phyloP scores from a whole-genome alignment of 2,329 filamentous ascomycete genomes.

The Alternaria consortialis region DNA sequence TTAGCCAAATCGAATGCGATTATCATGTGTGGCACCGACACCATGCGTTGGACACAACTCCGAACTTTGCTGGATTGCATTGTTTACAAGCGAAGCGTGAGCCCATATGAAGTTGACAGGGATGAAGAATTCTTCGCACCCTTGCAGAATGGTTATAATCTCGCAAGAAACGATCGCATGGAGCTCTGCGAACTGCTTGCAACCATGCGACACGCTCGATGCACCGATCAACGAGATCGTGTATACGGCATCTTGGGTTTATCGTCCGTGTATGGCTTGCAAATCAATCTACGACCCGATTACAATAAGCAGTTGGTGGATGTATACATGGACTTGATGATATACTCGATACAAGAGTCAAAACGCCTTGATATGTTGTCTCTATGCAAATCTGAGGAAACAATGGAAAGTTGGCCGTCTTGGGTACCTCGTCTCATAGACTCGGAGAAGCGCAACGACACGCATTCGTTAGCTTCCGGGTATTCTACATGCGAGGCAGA shows the following conservation, averaged over 20 bases:
- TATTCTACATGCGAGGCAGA: too few relatives aligned
- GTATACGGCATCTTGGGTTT: not conserved
- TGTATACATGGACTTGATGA: not conserved
- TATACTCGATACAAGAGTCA: not conserved
- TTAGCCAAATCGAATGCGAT: not conserved
- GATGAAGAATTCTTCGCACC: not conserved
- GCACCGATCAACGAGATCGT: not conserved
- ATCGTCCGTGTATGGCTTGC: not conserved
- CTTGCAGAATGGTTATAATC: not conserved
- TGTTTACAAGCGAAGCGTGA: not conserved
- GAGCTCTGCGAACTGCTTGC: not conserved
- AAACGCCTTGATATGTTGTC: too few relatives aligned
- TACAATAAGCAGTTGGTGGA: not conserved
- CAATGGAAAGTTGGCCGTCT: too few relatives aligned
- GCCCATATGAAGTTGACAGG: not conserved
- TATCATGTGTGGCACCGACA: not conserved
- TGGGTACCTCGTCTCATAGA: too few relatives aligned
- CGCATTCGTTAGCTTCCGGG: too few relatives aligned
- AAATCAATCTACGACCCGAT: not conserved
- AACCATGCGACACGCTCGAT: not conserved
- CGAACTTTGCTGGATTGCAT: not conserved
- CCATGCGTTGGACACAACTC: not conserved
- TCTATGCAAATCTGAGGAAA: too few relatives aligned
- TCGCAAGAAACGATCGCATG: not conserved
- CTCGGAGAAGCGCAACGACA: too few relatives aligned